A percentile compares a stretch with the other conserved stretches of the same genome.
Conservation (phyloP, 805 yeast genomes). For the baker's yeast (Saccharomyces cerevisiae) region DNA sequence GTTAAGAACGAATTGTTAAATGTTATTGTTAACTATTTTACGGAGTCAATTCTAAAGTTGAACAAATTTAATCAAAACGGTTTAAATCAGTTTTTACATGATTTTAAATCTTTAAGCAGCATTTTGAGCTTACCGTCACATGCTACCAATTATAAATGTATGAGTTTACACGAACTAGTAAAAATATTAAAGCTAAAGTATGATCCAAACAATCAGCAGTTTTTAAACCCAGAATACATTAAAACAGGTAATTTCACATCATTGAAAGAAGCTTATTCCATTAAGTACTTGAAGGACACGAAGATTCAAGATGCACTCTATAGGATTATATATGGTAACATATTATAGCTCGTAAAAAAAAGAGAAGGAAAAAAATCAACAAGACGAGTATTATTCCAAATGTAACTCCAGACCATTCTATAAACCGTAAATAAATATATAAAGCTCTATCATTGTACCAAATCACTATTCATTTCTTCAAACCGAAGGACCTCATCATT, state of each 20-base stretch:
- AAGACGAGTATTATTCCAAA: neutral
- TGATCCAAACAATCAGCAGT: conserved; percentile 12
- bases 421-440: neutral
- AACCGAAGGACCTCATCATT: conserved; percentile 6
- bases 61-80: conserved; percentile 32
- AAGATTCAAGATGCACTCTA: conserved; percentile 33
- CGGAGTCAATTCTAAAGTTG: conserved; percentile 31
- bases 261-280: conserved; percentile 14
- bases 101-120: conserved; percentile 26
- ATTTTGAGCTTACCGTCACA: conserved; percentile 18
- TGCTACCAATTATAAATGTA: conserved; percentile 14
- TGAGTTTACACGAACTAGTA: conserved; percentile 19
- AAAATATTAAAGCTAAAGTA: conserved; percentile 26
- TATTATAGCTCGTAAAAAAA: conserved; percentile 8
- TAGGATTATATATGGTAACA: conserved; percentile 26
- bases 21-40: conserved; percentile 26
- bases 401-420: neutral
- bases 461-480: conserved; percentile 6
- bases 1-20: conserved; percentile 23
- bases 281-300: conserved; percentile 23
- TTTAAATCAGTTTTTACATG: conserved; percentile 27
- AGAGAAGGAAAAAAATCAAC: neutral
- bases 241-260: conserved; percentile 26
- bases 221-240: conserved; percentile 19
- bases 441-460: conserved; percentile 1